phyloP scores from a whole-genome alignment of 139 green algal genomes.

The Chlamydomonas incerta region DNA sequence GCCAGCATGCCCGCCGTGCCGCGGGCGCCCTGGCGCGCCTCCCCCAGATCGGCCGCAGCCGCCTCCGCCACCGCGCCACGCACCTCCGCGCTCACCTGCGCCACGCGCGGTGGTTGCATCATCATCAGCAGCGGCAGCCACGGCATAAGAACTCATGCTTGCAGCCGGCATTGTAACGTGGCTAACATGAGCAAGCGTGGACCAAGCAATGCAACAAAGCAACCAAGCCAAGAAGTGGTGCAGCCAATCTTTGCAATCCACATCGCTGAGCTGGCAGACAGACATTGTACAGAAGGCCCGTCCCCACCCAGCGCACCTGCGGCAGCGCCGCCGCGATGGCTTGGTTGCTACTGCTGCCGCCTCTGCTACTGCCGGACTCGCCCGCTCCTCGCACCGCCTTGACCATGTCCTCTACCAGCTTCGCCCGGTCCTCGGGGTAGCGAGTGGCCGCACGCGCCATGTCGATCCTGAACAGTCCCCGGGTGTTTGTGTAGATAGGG shows the following conservation, averaged over 20 bases:
- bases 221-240: no score
- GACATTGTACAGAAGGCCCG: no score
- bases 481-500: no score
- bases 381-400: not conserved
- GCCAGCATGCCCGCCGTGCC: not conserved
- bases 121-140: no score
- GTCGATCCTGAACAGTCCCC: conserved; percentile 5
- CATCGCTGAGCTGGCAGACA: no score
- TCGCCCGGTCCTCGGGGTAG: not conserved
- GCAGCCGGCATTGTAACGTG: no score
- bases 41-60: not conserved
- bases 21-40: not conserved
- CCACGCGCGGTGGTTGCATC: no score
- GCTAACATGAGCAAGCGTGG: no score
- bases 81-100: not conserved
- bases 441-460: not conserved
- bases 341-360: not conserved
- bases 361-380: not conserved
- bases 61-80: not conserved
- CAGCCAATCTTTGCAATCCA: no score
- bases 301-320: no score
- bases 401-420: conserved; percentile 25
- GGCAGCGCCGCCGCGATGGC: conserved; percentile 24
- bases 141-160: no score
- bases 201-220: no score